A percentile compares a stretch with the other conserved stretches of the same genome.
Evolutionary conservation across 1,284 basidiomycete genomes (phyloP).

Genomic region (Apiotrichum brassicae): DNA sequence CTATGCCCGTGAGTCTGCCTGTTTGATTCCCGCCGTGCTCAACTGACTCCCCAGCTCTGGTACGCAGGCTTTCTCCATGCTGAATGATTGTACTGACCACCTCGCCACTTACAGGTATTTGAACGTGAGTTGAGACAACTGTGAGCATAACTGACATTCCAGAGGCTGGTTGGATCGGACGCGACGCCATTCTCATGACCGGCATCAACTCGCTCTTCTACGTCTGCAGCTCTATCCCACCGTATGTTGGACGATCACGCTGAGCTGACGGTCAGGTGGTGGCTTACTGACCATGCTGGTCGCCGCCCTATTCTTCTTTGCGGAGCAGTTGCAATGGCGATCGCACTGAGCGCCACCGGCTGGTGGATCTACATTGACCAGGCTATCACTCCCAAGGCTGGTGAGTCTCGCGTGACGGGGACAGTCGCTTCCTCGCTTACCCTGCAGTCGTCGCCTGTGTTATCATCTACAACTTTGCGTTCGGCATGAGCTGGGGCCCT

Average conservation of each 20-base stretch:
- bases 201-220: slow-evolving; percentile 90
- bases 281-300: slow-evolving; percentile 87
- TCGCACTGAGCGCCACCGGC: slow-evolving; percentile 42
- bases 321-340: slow-evolving; percentile 62
- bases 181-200: slow-evolving; percentile 94
- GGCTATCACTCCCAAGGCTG: slow-evolving; percentile 70
- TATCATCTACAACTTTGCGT: slow-evolving; percentile 88
- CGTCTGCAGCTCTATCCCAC: slow-evolving; percentile 70
- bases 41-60: slow-evolving; percentile 19
- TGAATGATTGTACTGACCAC: slow-evolving; percentile 43
- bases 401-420: slow-evolving; percentile 15
- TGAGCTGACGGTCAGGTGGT: slow-evolving; percentile 62
- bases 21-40: background rate
- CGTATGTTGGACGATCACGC: slow-evolving; percentile 39
- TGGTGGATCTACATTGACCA: slow-evolving; percentile 80
- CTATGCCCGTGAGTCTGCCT: slow-evolving; percentile 46
- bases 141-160: slow-evolving; percentile 28
- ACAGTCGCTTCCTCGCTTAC: slow-evolving; percentile 4
- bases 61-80: slow-evolving; percentile 15
- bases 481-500: slow-evolving; percentile 57
- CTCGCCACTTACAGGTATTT: slow-evolving; percentile 59
- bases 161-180: slow-evolving; percentile 97
- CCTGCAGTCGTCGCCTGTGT: slow-evolving; percentile 73
- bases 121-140: slow-evolving; percentile 55
- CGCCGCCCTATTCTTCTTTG: slow-evolving; percentile 83